Conservation (phyloP, 1,284 basidiomycete species). For the Fomitopsis betulina region DNA sequence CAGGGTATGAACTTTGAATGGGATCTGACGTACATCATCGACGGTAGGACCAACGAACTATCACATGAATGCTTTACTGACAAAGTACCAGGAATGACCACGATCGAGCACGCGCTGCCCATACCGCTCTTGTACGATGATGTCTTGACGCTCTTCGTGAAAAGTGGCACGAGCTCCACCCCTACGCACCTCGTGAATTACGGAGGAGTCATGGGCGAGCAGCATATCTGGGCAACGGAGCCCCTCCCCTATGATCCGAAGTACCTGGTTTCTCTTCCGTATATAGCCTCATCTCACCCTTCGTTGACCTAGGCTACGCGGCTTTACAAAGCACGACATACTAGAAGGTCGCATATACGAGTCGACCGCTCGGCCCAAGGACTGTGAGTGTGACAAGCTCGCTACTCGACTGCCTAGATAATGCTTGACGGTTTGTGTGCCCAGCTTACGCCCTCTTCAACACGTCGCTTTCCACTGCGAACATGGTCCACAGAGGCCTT, state of each 20-base stretch:
- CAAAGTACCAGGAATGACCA: conserved; percentile 61
- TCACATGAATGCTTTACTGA: neutral
- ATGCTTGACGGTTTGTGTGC: neutral
- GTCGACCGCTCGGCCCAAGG: conserved; percentile 23
- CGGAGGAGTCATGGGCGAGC: conserved; percentile 62
- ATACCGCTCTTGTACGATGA: conserved; percentile 66
- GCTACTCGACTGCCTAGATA: no score
- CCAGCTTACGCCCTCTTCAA: conserved; percentile 64
- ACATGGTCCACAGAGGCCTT: conserved; percentile 61
- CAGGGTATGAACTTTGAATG: conserved; percentile 73
- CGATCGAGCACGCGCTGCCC: conserved; percentile 68
- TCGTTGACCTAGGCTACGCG: conserved; percentile 41
- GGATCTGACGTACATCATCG: conserved; percentile 71
- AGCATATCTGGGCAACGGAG: conserved; percentile 59
- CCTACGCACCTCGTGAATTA: conserved; percentile 75
- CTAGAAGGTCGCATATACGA: conserved; percentile 53
- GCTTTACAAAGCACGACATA: conserved; percentile 59
- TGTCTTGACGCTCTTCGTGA: conserved; percentile 50
- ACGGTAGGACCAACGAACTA: conserved; percentile 40
- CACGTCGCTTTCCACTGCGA: conserved; percentile 59
- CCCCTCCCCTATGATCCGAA: conserved; percentile 65
- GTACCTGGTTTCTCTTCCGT: conserved; percentile 30
- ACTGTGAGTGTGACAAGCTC: no score
- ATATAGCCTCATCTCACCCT: neutral
- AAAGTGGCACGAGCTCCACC: conserved; percentile 67